Percentiles rank a stretch among this genome's conserved stretches.
Evolutionary conservation across 148 eudicot genomes (phyloP).

Genomic region (Rhododendron kiyosumense): DNA sequence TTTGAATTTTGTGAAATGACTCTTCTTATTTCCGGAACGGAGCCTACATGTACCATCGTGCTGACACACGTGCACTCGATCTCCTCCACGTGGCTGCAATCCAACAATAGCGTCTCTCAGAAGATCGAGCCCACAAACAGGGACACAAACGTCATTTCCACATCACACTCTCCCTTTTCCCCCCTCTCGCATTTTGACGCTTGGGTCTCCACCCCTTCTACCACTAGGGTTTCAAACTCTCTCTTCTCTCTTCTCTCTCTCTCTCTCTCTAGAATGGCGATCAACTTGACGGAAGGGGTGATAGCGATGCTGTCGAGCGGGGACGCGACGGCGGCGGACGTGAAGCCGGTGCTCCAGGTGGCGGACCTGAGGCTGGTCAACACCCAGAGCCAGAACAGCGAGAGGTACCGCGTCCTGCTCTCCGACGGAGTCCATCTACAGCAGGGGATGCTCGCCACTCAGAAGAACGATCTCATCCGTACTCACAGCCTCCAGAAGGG

Average conservation of each 20-base stretch:
- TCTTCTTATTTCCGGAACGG: too few species aligned
- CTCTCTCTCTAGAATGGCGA: slow-evolving; percentile 20
- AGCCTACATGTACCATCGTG: background rate
- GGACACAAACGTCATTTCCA: background rate
- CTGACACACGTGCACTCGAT: background rate
- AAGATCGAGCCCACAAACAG: background rate
- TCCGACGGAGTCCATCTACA: slow-evolving; percentile 59
- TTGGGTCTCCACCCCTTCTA: background rate
- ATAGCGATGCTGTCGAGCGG: slow-evolving; percentile 33
- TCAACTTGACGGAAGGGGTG: slow-evolving; percentile 46
- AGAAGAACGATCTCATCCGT: slow-evolving; percentile 48
- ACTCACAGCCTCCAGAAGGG: slow-evolving; percentile 49
- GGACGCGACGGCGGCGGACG: slow-evolving; percentile 11
- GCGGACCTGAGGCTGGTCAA: slow-evolving; percentile 44
- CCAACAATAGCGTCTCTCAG: background rate
- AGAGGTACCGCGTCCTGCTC: slow-evolving; percentile 52
- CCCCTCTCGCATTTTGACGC: background rate
- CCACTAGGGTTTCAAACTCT: background rate
- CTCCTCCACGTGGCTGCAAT: slow-evolving; percentile 3
- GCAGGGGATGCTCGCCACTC: slow-evolving; percentile 85
- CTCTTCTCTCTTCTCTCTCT: background rate
- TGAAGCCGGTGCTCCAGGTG: slow-evolving; percentile 56
- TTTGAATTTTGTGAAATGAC: too few species aligned
- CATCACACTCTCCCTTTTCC: background rate
- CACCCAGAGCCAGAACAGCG: slow-evolving; percentile 26